Base-by-base conservation (phyloP, 139 green algal genomes). In the Chlamydomonas schloesseri region DNA sequence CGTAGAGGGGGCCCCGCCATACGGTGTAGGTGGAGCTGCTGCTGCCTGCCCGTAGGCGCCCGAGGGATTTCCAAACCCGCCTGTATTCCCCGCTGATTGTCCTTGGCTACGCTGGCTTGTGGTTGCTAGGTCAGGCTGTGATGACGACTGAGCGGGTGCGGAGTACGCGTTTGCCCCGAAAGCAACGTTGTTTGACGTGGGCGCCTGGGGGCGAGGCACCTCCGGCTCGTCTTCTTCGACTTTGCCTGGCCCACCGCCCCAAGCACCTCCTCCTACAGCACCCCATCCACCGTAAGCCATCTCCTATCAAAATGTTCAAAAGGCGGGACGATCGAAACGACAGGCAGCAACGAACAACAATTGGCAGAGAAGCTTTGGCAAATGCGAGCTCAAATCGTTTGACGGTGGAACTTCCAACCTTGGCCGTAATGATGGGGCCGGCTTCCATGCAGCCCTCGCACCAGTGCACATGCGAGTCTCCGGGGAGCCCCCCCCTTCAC, bases 261-360 rank as follows among this genome's bases (percentile, higher is more conserved):
- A 85, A 5, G 79, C 79, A 15, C 79, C 67, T 33, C 47, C 67
- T 5, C 67, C 67, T 15, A 85, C 65, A 20, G 79, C 79, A 8
- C 79, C 79, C 79, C 79, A 85, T 15, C 79, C 78, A 0, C 55
- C 58, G 21, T 53, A 77, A 17, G 67, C 67, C 65, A 76, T 85
- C 5, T 20, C 24, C 4, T 50, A 8, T 50, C 42, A 50, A 50
- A 50, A 50, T 50, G 42, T 50, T 50, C 42, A 50, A 50, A 50
- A 50, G 8, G 8, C n/a, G 42, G 42, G 42, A 3, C 26, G 24
- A 31, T 33, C 24, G 26, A 69, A 69, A 33, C 60, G 26, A 69
- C n/a, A n/a, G n/a, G n/a, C n/a, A n/a, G n/a, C n/a, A n/a, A n/a
- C n/a, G n/a, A n/a, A n/a, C n/a, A n/a, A n/a, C n/a, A n/a, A n/a